Conservation (phyloP, 306 rosid species). For the Astragalus glycyphyllos region DNA sequence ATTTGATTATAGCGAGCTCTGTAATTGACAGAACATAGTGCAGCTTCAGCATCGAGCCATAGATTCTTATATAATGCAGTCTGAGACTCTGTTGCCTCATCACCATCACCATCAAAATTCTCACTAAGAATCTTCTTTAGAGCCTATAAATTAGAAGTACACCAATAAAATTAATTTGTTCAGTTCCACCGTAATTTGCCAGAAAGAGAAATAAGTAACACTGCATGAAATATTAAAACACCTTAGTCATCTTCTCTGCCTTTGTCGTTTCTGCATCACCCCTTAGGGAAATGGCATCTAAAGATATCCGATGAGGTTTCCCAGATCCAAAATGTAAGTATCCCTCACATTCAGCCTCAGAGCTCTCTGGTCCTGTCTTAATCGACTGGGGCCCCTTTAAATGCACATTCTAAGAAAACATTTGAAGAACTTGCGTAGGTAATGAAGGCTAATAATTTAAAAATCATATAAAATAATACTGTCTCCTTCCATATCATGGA, state of each 20-base stretch:
- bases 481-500: slow-evolving; percentile 30
- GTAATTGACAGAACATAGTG: slow-evolving; percentile 67
- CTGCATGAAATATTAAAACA: slow-evolving; percentile 40
- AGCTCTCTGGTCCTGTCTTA: slow-evolving; percentile 41
- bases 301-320: slow-evolving; percentile 41
- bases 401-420: slow-evolving; percentile 51
- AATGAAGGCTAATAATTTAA: slow-evolving; percentile 29
- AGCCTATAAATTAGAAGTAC: slow-evolving; percentile 59
- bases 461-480: slow-evolving; percentile 4
- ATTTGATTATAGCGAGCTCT: slow-evolving; percentile 75
- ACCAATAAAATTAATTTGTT: slow-evolving; percentile 20
- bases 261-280: slow-evolving; percentile 49
- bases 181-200: neutral
- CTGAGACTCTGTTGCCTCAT: slow-evolving; percentile 59
- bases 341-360: slow-evolving; percentile 45
- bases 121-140: slow-evolving; percentile 73
- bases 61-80: slow-evolving; percentile 72
- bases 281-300: slow-evolving; percentile 46
- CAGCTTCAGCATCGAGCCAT: slow-evolving; percentile 99
- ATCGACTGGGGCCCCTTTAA: slow-evolving; percentile 44
- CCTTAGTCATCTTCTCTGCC: slow-evolving; percentile 78
- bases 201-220: slow-evolving; percentile 28
- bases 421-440: slow-evolving; percentile 29
- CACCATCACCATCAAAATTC: slow-evolving; percentile 58
- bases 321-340: slow-evolving; percentile 42